phyloP scores from a whole-genome alignment of 2,329 filamentous ascomycete species.

The Pestalotiopsis sp. region DNA sequence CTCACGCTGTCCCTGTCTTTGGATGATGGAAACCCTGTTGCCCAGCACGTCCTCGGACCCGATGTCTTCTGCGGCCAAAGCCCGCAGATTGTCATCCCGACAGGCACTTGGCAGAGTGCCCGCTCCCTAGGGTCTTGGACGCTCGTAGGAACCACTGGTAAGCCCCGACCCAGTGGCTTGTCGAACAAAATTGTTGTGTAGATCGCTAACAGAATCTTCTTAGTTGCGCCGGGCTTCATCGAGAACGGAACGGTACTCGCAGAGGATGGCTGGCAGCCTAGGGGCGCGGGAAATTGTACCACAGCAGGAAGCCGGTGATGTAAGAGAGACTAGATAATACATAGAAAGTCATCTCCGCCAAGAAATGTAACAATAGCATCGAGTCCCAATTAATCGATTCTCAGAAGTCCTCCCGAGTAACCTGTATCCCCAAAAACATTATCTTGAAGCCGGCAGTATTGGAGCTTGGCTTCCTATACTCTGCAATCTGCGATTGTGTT shows the following conservation, averaged over 20 bases:
- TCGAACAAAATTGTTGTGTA: neutral
- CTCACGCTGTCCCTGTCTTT: constrained; percentile 46
- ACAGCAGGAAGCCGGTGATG: neutral
- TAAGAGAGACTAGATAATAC: neutral
- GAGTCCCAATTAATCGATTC: neutral
- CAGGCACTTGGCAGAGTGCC: constrained; percentile 49
- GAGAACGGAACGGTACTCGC: constrained; percentile 12
- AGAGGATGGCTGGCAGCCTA: constrained; percentile 9
- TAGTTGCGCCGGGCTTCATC: constrained; percentile 16
- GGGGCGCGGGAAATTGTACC: neutral
- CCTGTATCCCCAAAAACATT: neutral
- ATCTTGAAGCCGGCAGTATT: neutral
- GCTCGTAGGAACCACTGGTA: constrained; percentile 44
- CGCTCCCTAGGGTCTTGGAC: constrained; percentile 50
- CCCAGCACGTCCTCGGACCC: constrained; percentile 40
- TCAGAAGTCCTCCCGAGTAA: neutral
- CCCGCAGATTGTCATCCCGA: constrained; percentile 46
- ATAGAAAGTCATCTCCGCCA: neutral
- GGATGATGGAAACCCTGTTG: constrained; percentile 43
- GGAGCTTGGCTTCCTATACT: neutral
- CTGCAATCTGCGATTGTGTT: neutral
- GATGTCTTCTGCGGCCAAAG: constrained; percentile 44
- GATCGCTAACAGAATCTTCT: neutral
- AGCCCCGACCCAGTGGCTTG: constrained; percentile 1
- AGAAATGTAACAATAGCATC: neutral